Base-by-base conservation (phyloP, 2,329 filamentous ascomycete genomes). In the Cucurbitaria berberidis region DNA sequence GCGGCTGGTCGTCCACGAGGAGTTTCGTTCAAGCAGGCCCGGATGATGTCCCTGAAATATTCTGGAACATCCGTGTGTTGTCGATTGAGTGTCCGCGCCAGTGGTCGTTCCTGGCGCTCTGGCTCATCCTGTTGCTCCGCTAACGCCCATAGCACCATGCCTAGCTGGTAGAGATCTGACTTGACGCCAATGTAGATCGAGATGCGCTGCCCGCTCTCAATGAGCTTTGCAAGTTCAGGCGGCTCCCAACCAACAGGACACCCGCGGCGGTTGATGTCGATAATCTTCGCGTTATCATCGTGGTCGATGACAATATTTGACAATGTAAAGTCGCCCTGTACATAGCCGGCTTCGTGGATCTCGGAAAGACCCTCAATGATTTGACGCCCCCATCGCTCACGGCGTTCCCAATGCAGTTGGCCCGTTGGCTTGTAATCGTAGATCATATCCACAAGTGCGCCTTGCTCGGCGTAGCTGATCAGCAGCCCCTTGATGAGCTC, bases 141-240 rank as follows among this genome's bases (percentile, higher is more conserved):
- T 40, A 99, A 78, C 19, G 91, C 91, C 91, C 93, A 99, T 2
- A 99, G 79, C 1, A 96, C 92, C 95, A 99, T 99, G 5, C 95
- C 95, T 5, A 98, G 83, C 75, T 99, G 95, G 68, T 89, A 99
- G 1, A 99, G 81, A 75, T 99, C 95, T 0, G 93, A 96, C 76
- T 99, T 99, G 71, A 97, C 92, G 11, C 95, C 93, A 70, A 99
- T 98, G 69, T 96, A 97, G 88, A 98, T 96, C 40, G 90, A 89
- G 47, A 99, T 93, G 26, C 91, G 85, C 74, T 97, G 93, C 52
- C 90, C 90, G 74, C 88, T 93, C 60, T 93, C 88, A 55, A 98
- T 91, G 49, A 98, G 85, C 5, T 85, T 84, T 15, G 88, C 89
- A 50, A 96, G 89, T 76, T 99, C 95, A 4, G 95, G 95, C 2